Conservation (phyloP, 164 flowering plant genomes). For the Warburgia ugandensis region DNA sequence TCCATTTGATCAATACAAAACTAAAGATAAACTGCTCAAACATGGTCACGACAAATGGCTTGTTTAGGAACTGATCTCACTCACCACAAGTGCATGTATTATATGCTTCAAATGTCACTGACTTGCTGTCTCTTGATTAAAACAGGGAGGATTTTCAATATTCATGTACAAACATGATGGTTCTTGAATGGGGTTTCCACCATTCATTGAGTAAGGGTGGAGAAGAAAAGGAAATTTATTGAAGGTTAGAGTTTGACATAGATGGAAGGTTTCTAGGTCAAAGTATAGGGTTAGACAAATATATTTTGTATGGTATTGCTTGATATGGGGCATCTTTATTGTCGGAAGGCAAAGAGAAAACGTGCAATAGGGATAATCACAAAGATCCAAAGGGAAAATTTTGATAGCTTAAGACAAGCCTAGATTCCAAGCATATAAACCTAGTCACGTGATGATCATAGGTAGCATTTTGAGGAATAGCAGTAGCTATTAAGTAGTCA, state of each 20-base stretch:
- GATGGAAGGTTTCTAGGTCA: constrained; percentile 8
- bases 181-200: constrained; percentile 5
- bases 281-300: constrained; percentile 7
- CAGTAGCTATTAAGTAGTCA: too few species aligned
- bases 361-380: constrained; percentile 2
- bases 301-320: constrained; percentile 1
- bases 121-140: neutral
- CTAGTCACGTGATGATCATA: too few species aligned
- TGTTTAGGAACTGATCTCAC: constrained; percentile 6
- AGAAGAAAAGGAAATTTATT: neutral
- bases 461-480: too few species aligned
- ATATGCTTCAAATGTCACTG: constrained; percentile 6
- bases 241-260: constrained; percentile 10
- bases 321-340: constrained; percentile 1
- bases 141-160: neutral
- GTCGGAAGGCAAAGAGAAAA: neutral
- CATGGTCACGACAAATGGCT: constrained; percentile 17
- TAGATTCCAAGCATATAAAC: neutral
- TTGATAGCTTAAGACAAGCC: constrained; percentile 10
- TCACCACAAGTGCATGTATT: neutral
- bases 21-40: neutral
- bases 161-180: neutral
- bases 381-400: constrained; percentile 9
- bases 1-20: neutral
- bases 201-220: too few species aligned